Percentiles rank a stretch among this genome's conserved stretches.
Evolutionary conservation across 108 stramenopile genomes (phyloP).

Genomic region (Cyclostephanos invisitatus): DNA sequence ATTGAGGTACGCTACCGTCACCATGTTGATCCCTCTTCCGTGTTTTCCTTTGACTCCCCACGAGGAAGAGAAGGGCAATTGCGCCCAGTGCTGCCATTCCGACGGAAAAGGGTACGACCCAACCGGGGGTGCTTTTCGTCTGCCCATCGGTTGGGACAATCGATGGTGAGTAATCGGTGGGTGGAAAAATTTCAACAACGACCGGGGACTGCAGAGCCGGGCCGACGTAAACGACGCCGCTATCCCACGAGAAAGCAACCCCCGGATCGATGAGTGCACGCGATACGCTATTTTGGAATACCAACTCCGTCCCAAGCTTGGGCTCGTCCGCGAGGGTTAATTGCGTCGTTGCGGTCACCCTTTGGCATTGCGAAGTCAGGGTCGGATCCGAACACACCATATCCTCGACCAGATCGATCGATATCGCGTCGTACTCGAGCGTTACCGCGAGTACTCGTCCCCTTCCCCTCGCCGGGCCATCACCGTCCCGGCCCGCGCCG

Average conservation of each 20-base stretch:
- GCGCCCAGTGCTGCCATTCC: background rate
- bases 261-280: conserved; percentile 1
- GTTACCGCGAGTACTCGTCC: background rate
- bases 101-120: conserved; percentile 5
- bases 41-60: background rate
- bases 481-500: background rate
- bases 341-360: conserved; percentile 4
- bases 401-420: conserved; percentile 11
- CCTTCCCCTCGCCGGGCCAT: too few relatives aligned
- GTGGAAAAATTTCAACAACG: background rate
- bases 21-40: background rate
- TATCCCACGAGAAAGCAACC: conserved; percentile 4
- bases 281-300: conserved; percentile 6
- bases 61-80: background rate
- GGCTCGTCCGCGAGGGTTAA: conserved; percentile 11
- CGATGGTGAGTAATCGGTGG: background rate
- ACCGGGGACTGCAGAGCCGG: background rate
- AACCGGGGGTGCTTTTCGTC: background rate
- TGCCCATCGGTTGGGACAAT: background rate
- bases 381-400: background rate
- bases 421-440: background rate
- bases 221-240: conserved; percentile 10
- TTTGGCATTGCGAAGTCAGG: conserved; percentile 1
- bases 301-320: background rate
- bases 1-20: background rate